phyloP scores from a whole-genome alignment of 768 basidiomycete genomes.

The Termitomyces sp. region DNA sequence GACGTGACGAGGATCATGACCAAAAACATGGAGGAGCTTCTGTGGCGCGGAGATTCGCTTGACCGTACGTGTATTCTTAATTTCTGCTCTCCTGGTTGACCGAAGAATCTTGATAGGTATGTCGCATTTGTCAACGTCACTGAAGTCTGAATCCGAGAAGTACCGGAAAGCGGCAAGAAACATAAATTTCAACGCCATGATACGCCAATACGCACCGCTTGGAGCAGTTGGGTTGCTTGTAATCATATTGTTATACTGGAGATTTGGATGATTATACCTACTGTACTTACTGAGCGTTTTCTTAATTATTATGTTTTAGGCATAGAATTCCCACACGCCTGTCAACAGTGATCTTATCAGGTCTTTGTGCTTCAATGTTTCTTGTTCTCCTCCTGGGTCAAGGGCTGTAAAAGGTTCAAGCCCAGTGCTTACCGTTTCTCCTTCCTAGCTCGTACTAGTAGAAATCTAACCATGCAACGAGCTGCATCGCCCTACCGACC shows the following conservation, averaged over 20 bases:
- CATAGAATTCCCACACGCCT: conserved; percentile 4
- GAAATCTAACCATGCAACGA: conserved; percentile 10
- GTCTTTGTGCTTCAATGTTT: neutral
- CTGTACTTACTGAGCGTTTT: conserved; percentile 9
- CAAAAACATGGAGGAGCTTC: conserved; percentile 99
- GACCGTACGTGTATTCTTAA: conserved; percentile 61
- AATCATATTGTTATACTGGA: conserved; percentile 77
- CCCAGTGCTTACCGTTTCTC: neutral
- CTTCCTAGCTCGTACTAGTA: neutral
- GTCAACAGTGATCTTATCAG: conserved; percentile 14
- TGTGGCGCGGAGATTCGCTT: conserved; percentile 97
- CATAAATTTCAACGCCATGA: conserved; percentile 90
- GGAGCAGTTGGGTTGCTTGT: conserved; percentile 79
- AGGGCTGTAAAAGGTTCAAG: conserved; percentile 3
- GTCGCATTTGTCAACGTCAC: conserved; percentile 93
- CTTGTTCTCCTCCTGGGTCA: conserved; percentile 3
- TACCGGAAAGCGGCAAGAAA: conserved; percentile 95
- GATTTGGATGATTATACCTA: conserved; percentile 49
- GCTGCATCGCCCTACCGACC: conserved; percentile 30
- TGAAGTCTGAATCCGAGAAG: conserved; percentile 95
- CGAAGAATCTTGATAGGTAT: conserved; percentile 56
- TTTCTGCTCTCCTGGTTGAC: neutral
- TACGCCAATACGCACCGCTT: conserved; percentile 94
- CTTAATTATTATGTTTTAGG: conserved; percentile 4
- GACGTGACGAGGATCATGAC: conserved; percentile 99